phyloP scores from a whole-genome alignment of 2,329 filamentous ascomycete genomes.

The Fusarium beomiforme region DNA sequence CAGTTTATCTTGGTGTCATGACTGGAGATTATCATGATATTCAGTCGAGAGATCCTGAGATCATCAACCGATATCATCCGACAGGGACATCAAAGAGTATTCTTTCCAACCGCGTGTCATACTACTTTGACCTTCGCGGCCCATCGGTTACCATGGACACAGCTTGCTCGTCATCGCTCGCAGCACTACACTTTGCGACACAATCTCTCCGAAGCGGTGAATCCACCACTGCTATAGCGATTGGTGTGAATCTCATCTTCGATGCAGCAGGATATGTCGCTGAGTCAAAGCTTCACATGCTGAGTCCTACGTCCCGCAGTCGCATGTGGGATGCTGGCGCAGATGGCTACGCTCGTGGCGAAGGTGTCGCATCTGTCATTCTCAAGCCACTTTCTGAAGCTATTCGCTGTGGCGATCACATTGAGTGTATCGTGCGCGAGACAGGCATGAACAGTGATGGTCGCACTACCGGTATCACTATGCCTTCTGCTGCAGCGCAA shows the following conservation, averaged over 20 bases:
- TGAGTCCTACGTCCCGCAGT: conserved; percentile 7
- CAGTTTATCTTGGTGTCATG: conserved; percentile 28
- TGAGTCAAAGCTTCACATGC: conserved; percentile 56
- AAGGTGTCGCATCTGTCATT: conserved; percentile 12
- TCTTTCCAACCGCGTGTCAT: background rate
- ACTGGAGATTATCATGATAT: conserved; percentile 22
- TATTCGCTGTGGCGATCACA: conserved; percentile 59
- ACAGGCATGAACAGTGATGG: conserved; percentile 5
- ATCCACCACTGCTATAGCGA: background rate
- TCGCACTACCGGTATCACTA: background rate
- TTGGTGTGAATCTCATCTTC: conserved; percentile 39
- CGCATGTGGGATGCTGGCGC: conserved; percentile 23
- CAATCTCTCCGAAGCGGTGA: background rate
- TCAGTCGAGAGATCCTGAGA: conserved; percentile 15
- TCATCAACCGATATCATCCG: conserved; percentile 43
- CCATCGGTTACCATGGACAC: conserved; percentile 4
- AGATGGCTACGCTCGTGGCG: conserved; percentile 16
- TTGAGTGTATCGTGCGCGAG: conserved; percentile 36
- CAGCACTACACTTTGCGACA: background rate
- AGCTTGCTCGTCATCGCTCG: background rate
- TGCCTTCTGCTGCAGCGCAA: background rate
- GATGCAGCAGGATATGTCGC: conserved; percentile 27
- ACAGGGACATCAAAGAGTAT: background rate
- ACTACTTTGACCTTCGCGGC: background rate
- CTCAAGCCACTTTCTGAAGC: conserved; percentile 16